Base-by-base conservation (phyloP, 805 yeast genomes). In the Sungouiella thailandica region DNA sequence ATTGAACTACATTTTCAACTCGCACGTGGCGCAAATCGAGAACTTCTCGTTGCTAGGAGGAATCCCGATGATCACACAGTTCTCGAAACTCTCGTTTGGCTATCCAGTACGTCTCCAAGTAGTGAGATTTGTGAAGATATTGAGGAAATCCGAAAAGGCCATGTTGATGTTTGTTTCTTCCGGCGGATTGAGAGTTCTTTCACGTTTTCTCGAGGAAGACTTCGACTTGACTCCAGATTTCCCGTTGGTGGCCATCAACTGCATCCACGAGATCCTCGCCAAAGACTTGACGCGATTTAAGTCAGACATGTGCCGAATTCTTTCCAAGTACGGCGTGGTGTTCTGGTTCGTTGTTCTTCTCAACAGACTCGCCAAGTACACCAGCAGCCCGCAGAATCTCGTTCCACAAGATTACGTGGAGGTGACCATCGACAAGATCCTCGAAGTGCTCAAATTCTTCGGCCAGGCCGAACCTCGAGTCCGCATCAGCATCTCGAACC, bases 401-500 rank as follows among this genome's bases (percentile, higher is more conserved):
- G 28, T 39, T 4, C 27, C 36, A 7, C 19, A 22, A 3, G 42
- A 33, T 5, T 19, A 28, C 17, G 28, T 39, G 9, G 46, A 42
- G 14, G 9, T 22, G 12, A 28, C 39, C n/a, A 45, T 61, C 4
- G 61, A 63, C 25, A 53, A 57, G 34, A 53, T 62, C 7, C 51
- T 72, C 17, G 54, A 54, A 12, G 66, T 71, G 4, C 40, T 65
- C n/a, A 58, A 57, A 34, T 55, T 49, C 24, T 70, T 72, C 45
- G 68, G 72, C 23, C 70, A 65, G 34, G 59, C 73, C 2, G 78
- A 73, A 30, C 62, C 66, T 1, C 57, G 64, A 30, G 74, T 72
- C 9, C 50, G 74, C 32, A 39, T 51, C 15, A 57, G 57, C 34
- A 61, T 67, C 24, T 54, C 70, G 7, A 61, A 54, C 30, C 43